These are phyloP conservation scores for Xylariaceae sp. DNA, from an alignment of 2,329 filamentous ascomycete genomes.

Conservation along the genomic window DNA sequence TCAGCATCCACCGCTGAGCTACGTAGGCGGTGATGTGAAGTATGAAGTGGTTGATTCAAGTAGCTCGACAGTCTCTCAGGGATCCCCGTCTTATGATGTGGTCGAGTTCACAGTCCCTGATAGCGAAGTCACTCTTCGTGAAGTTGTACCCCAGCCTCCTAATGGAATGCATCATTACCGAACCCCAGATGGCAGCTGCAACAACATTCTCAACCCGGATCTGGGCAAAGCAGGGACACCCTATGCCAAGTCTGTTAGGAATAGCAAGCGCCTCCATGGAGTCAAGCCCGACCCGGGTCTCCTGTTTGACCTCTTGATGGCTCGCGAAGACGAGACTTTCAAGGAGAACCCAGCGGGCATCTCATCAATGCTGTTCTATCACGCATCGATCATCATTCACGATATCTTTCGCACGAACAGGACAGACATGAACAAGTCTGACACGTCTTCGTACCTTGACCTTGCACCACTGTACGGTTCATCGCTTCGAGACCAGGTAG, in stretches of 20 bases:
- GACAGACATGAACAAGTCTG: neutral
- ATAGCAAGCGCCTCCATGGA: neutral
- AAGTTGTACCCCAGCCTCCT: slow-evolving; percentile 34
- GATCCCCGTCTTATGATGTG: slow-evolving; percentile 27
- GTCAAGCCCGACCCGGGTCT: neutral
- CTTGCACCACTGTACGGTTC: neutral
- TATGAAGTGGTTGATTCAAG: slow-evolving; percentile 33
- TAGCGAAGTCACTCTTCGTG: slow-evolving; percentile 34
- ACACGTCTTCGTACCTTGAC: neutral
- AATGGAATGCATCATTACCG: slow-evolving; percentile 28
- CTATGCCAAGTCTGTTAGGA: neutral
- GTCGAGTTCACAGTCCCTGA: slow-evolving; percentile 40
- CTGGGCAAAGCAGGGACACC: neutral
- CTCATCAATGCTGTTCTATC: neutral
- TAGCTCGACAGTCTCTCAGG: slow-evolving; percentile 32
- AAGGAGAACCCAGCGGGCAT: slow-evolving; percentile 14
- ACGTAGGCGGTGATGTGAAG: slow-evolving; percentile 39
- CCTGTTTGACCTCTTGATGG: neutral
- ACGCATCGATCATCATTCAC: neutral
- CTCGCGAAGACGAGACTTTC: neutral
- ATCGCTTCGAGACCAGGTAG: neutral
- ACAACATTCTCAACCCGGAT: neutral
- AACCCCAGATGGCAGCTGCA: neutral
- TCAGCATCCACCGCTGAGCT: slow-evolving; percentile 49
- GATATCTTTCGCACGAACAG: neutral